phyloP scores from a whole-genome alignment of 768 basidiomycete species.

The Mycena rosella region DNA sequence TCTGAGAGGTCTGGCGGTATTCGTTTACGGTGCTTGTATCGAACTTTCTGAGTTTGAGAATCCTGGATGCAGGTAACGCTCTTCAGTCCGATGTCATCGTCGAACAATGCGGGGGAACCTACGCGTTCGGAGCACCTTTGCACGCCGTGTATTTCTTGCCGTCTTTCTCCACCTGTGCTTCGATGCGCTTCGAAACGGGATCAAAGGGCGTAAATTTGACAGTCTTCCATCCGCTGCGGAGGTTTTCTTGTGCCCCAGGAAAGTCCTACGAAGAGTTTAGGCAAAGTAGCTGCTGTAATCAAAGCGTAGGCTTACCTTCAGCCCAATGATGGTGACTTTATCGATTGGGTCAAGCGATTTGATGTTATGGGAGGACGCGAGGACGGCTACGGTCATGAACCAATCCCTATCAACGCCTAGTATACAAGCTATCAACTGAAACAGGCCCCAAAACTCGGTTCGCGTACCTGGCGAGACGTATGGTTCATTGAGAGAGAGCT shows the following conservation, averaged over 20 bases:
- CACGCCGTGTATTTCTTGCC: conserved; percentile 57
- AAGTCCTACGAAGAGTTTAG: conserved; percentile 46
- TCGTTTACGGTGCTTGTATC: conserved; percentile 45
- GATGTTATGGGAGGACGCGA: conserved; percentile 61
- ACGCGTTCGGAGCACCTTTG: conserved; percentile 62
- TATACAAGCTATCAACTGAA: background rate
- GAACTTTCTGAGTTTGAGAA: conserved; percentile 55
- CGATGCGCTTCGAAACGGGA: conserved; percentile 65
- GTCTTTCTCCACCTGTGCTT: conserved; percentile 59
- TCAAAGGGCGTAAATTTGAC: conserved; percentile 62
- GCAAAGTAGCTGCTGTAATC: background rate
- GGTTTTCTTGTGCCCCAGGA: conserved; percentile 58
- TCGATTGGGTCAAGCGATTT: conserved; percentile 63
- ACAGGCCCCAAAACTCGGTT: background rate
- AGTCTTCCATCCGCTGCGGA: conserved; percentile 58
- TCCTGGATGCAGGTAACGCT: conserved; percentile 41
- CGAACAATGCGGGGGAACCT: conserved; percentile 11
- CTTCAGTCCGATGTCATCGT: background rate
- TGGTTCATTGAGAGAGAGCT: conserved; percentile 59
- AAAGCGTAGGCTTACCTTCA: conserved; percentile 44
- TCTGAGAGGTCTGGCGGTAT: conserved; percentile 51
- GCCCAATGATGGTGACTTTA: conserved; percentile 58
- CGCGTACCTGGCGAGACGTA: conserved; percentile 30
- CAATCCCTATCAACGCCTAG: conserved; percentile 46
- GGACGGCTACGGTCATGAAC: conserved; percentile 52